Conservation (phyloP, 129 eudicot genomes). For the Mikania micrantha region DNA sequence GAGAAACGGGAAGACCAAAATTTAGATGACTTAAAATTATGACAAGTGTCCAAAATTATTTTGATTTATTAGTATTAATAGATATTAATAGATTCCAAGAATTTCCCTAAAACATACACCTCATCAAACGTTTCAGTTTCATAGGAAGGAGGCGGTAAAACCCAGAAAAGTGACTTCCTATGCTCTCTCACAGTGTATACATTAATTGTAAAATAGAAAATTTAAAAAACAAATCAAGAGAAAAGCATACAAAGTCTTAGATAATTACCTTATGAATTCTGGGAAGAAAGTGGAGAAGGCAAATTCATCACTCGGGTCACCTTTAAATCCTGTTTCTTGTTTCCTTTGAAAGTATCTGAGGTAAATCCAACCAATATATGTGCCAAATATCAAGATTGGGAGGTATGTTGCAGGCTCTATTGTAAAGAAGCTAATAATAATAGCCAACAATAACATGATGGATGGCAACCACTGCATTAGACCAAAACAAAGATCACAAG, state of each 20-base stretch:
- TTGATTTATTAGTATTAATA: too few relatives aligned
- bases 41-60: too few relatives aligned
- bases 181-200: constrained; percentile 14
- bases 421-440: constrained; percentile 56
- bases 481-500: constrained; percentile 5
- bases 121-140: not conserved
- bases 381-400: constrained; percentile 71
- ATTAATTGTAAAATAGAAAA: too few relatives aligned
- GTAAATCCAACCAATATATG: constrained; percentile 93
- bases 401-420: constrained; percentile 68
- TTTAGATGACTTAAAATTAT: too few relatives aligned
- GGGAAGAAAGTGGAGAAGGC: constrained; percentile 90
- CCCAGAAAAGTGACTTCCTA: not conserved
- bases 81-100: too few relatives aligned
- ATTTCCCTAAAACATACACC: not conserved
- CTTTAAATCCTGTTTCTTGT: constrained; percentile 73
- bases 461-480: constrained; percentile 94
- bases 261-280: constrained; percentile 66
- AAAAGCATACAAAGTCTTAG: not conserved
- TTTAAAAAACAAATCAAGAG: too few relatives aligned
- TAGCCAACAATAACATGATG: constrained; percentile 47
- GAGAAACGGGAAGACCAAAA: too few relatives aligned
- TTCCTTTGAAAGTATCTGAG: constrained; percentile 83
- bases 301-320: constrained; percentile 97
- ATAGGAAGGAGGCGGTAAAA: not conserved